Base-by-base conservation (phyloP, 106 monocot genomes). In the Dioscorea dumetorum region DNA sequence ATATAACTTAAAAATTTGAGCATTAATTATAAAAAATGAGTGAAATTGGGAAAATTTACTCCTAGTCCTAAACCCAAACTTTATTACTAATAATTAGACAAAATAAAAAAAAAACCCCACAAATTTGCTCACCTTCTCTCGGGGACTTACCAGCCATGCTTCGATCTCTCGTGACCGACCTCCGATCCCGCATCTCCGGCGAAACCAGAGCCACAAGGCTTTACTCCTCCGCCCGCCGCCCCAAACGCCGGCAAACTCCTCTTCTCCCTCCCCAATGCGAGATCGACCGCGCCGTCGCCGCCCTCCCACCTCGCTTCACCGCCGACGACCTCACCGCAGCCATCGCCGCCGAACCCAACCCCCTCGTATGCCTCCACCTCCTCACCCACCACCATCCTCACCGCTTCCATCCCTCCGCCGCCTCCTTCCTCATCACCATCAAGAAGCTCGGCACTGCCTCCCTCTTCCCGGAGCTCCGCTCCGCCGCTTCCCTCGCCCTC, bases 291-390 rank as follows among this genome's bases (percentile, higher is more conserved):
- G 60, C 63, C 64, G 64, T 85, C 61, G 59, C 91, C 67, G 60
- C 41, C 2, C 85, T 91, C 59, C 83, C 91, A 6, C 70, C 83
- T 4, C 78, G 82, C 63, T 82, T 83, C 83, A 67, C 87, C 63
- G 18, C 85, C 16, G 54, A 59, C 21, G 85, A 83, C 68, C 79
- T 88, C 50, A 34, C 81, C 63, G 16, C 49, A 67, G 22, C 69
- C 51, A 49, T 90, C 71, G 48, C 81, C 31, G 24, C n/a, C 73
- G 65, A 77, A 15, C 83, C 72, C 24, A 67, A 83, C 49, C 91
- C 79, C 49, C 63, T 22, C 61, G 74, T 91, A 65, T 75, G 75
- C 76, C 76, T 73, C 28, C 82, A 71, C 52, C 76, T 85, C 71
- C 72, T 90, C 73, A 59, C 50, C 73, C 52, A 49, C 49, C 80